These are phyloP conservation scores for Penicillium sp. DNA, from an alignment of 2,329 filamentous ascomycete genomes.

Conservation along the genomic window DNA sequence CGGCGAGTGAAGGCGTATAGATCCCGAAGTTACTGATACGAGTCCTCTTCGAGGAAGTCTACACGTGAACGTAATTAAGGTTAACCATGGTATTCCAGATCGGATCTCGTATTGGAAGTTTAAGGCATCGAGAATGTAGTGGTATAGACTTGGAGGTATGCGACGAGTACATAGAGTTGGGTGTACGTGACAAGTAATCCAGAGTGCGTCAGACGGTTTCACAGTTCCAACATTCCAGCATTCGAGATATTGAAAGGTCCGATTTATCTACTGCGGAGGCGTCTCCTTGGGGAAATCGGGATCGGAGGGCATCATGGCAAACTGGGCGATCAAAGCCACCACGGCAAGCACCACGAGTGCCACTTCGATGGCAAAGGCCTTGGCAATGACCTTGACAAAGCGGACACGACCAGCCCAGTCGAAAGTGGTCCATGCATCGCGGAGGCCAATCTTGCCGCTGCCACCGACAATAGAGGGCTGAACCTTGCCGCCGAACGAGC, in stretches of 20 bases:
- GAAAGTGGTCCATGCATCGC: slow-evolving; percentile 78
- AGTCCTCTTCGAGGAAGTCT: background rate
- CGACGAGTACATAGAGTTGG: no score
- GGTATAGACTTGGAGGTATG: background rate
- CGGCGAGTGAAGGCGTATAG: background rate
- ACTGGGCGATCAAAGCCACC: slow-evolving; percentile 53
- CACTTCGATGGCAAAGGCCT: slow-evolving; percentile 61
- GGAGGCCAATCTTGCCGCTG: slow-evolving; percentile 66
- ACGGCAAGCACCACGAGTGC: slow-evolving; percentile 49
- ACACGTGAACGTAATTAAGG: background rate
- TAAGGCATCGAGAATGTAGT: background rate
- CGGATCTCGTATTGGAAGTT: background rate
- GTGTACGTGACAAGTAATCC: background rate
- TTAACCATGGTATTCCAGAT: background rate
- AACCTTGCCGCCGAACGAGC: slow-evolving; percentile 74
- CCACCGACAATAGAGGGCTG: slow-evolving; percentile 72
- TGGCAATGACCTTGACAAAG: slow-evolving; percentile 71
- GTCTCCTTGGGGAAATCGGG: background rate
- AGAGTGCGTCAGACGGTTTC: background rate
- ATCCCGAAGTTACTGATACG: background rate
- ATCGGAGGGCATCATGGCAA: slow-evolving; percentile 40
- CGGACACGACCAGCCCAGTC: slow-evolving; percentile 69
- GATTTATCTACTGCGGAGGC: background rate
- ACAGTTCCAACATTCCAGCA: background rate
- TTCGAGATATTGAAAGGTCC: background rate